Base-by-base conservation (phyloP, 345 rosid species). In the Syzygium aromaticum region DNA sequence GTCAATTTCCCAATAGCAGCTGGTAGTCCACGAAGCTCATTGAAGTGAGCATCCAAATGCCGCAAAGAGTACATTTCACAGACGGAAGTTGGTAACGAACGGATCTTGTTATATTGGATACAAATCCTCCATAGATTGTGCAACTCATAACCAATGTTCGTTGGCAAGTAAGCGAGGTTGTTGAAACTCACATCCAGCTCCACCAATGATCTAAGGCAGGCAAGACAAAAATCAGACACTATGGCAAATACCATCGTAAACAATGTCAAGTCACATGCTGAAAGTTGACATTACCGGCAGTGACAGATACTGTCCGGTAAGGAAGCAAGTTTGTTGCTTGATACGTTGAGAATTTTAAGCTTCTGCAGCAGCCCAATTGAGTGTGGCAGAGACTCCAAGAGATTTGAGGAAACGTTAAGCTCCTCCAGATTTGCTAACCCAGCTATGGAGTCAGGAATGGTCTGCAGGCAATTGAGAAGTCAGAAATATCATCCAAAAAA, bases 171-270 rank as follows among this genome's bases (percentile, higher is more conserved):
- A 0, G 96, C 87, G 64, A 96, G 93, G 67, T 87, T 89, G 89
- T 96, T 96, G 93, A 95, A 95, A 91, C 98, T 95, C n/a, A 90
- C 95, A 86, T 96, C 96, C 91, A 96, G 90, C 85, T 94, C 95
- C 87, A 94, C 93, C 89, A 96, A 86, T 13, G 95, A 92, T 84
- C 99, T 96, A 85, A 73, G 49, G 82, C 27, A 73, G 82, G 14
- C 27, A 73, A 73, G 82, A 73, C 2, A 73, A 10, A 61, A 40
- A 73, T 73, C 27, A 38, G 49, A 73, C 6, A 73, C 19, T 73
- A 73, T 10, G 25, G 27, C 82, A 22, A 1, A 33, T 38, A 73
- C 49, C 38, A 73, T 73, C 2, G 1, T 1, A 0, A 73, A 19
- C 15, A 73, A 10, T 33, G 27, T 73, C 82, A 73, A 73, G 86